Evolutionary conservation across 2,329 filamentous ascomycete genomes (phyloP), one percentile per base, ranked within the genome.

Genomic region (Curvularia sp.): DNA sequence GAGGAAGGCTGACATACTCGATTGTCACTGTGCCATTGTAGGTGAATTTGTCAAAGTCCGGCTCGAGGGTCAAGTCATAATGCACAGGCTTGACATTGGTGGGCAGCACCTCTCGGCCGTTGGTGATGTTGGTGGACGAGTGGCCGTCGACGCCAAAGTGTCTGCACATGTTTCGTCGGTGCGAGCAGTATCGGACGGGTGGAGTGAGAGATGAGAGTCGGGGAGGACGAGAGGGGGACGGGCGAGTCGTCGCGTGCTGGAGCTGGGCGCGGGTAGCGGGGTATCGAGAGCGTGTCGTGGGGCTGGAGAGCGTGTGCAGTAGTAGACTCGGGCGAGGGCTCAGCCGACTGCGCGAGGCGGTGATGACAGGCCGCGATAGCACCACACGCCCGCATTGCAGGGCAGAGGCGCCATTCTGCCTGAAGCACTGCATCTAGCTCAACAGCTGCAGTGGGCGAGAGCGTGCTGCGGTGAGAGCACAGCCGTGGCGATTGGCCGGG

Each of bases 1-100:
- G 19, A 1, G 32, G 15, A 32, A 21, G 45, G 7, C 15, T 19
- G 52, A 53, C 84, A 49, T 81, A 87, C 83, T 97, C 92, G 73
- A 98, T 93, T 57, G 87, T 80, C 51, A 97, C 93, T 10, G 84
- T 89, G 65, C 94, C 94, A 59, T 94, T 86, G 76, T 94, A 98
- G 64, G 87, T 92, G 79, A 95, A 92, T 65, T 89, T 93, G 69
- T 90, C 85, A 69, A 98, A 91, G 81, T 97, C 87, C 53, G 94
- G 93, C 81, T 98, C 95, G 62, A 98, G 84, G 1, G 91, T 95
- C 69, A 98, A 80, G 77, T 96, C 87, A 80, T 98, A 98, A 81
- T 98, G 93, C 38, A 84, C 80, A n/a, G 94, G 93, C 77, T 94
- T 90, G 72, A 97, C 92, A 74, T 97, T 96, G 79, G 89, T 88